Percentiles rank a stretch among this genome's conserved stretches.
phyloP scores from a whole-genome alignment of 1,139 yeast genomes.

The Sugiyamaella grinbergsii region DNA sequence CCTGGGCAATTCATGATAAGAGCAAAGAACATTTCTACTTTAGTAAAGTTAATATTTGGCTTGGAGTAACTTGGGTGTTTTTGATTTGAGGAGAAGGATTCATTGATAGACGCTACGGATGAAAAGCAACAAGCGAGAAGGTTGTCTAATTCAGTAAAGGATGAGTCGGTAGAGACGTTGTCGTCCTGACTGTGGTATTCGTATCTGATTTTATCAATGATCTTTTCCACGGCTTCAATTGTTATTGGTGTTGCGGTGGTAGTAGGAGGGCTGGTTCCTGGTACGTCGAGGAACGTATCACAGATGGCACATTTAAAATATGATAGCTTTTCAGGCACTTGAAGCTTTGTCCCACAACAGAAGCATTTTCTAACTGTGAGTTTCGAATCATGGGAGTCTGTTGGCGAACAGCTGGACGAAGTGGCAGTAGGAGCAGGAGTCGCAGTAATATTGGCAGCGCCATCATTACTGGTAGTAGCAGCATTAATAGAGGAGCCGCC shows the following conservation, averaged over 20 bases:
- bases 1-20: slow-evolving; percentile 21
- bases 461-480: background rate
- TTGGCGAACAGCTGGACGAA: background rate
- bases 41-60: slow-evolving; percentile 35
- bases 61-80: slow-evolving; percentile 33
- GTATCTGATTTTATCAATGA: slow-evolving; percentile 2
- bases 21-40: slow-evolving; percentile 33
- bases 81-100: slow-evolving; percentile 33
- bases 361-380: slow-evolving; percentile 39
- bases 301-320: slow-evolving; percentile 55
- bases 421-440: background rate
- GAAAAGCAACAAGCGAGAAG: slow-evolving; percentile 28
- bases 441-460: background rate
- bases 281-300: slow-evolving; percentile 38
- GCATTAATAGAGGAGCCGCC: background rate
- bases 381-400: slow-evolving; percentile 7
- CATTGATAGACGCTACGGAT: slow-evolving; percentile 32
- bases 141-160: slow-evolving; percentile 1
- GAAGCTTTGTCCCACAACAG: slow-evolving; percentile 65
- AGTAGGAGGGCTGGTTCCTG: slow-evolving; percentile 9
- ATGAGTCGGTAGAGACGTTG: background rate
- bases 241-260: slow-evolving; percentile 1
- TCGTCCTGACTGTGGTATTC: slow-evolving; percentile 1
- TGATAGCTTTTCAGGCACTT: slow-evolving; percentile 49
- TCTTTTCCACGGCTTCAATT: background rate